These are phyloP conservation scores for Trichophyton equinum DNA, from an alignment of 2,329 filamentous ascomycete genomes.

Conservation along the genomic window DNA sequence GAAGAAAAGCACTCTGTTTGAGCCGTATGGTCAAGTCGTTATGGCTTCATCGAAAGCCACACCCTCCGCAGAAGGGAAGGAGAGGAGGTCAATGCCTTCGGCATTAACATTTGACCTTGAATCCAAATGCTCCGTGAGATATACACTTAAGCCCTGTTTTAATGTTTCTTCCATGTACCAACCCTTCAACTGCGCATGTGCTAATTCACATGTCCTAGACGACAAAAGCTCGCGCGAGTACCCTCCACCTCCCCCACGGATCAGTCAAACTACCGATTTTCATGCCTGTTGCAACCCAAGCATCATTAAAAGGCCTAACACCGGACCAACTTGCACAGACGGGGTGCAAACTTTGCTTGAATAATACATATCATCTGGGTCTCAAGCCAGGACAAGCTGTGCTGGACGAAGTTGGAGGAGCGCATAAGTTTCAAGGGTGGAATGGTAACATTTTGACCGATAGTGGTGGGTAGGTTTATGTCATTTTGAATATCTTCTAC, in stretches of 20 bases:
- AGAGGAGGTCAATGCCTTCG: constrained; percentile 36
- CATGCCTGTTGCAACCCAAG: constrained; percentile 97
- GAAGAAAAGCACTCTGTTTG: no score
- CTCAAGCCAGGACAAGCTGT: constrained; percentile 88
- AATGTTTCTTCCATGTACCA: neutral
- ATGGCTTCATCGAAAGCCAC: neutral
- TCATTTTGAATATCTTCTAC: neutral
- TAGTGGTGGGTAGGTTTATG: constrained; percentile 36
- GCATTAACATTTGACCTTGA: constrained; percentile 69
- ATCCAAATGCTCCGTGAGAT: constrained; percentile 64
- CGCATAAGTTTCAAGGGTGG: constrained; percentile 92
- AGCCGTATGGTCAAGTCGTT: neutral
- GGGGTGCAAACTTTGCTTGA: constrained; percentile 79
- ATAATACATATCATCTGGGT: constrained; percentile 96
- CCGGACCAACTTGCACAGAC: constrained; percentile 84
- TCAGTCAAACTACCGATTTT: constrained; percentile 83
- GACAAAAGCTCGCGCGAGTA: constrained; percentile 83
- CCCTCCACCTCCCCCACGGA: constrained; percentile 80
- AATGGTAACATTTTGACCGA: constrained; percentile 83
- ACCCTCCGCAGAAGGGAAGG: neutral
- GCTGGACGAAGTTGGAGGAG: constrained; percentile 75
- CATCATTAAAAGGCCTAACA: constrained; percentile 85
- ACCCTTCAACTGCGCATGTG: neutral
- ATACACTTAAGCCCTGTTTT: neutral
- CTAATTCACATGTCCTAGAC: constrained; percentile 46